Evolutionary conservation across 805 yeast species (phyloP), one percentile per base, ranked within the genome.

Genomic region (Metschnikowia corniflorae): DNA sequence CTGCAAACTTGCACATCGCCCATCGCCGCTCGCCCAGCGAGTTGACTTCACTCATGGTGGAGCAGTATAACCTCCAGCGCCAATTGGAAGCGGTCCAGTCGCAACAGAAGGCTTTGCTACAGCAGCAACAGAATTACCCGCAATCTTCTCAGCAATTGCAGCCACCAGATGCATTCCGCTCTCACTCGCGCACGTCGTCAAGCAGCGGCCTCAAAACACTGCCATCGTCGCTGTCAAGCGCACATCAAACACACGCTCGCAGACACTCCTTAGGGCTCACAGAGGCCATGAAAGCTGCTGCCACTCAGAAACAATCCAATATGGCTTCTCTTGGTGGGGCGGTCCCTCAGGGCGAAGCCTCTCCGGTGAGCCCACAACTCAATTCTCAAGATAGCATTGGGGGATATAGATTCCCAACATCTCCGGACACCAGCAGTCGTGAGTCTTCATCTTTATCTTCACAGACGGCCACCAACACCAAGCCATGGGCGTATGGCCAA

Each of bases 221-320:
- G 36, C 57, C 71, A 5, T 52, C 53, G 6, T 42, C 58, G 18
- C 42, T 46, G 24, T 45, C 51, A 34, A 43, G 33, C 25, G 66
- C 65, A 12, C 45, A 33, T 13, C 63, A 69, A 42, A 96, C 97
- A 23, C 98, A 91, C 57, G 67, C 72, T 27, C 79, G 98, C 65
- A 78, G 98, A 58, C 97, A 91, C 58, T 88, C 97, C 0, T 67
- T 91, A 42, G 97, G 95, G 2, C 70, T 91, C 40, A 80, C 80
- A 35, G 98, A 91, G 62, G 97, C 97, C 9, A 88, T 86, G 52
- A 82, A 82, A 49, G 97, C 97, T 6, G 98, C 98, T n/a, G 96
- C 96, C 4, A 81, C 80, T 48, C 93, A 86, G 57, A 74, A 88
- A 58, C 68, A 63, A 42, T 55, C 57, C 24, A 68, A 68, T 45